These are phyloP conservation scores for Kernera saxatilis DNA, from an alignment of 345 rosid genomes.

Conservation along the genomic window DNA sequence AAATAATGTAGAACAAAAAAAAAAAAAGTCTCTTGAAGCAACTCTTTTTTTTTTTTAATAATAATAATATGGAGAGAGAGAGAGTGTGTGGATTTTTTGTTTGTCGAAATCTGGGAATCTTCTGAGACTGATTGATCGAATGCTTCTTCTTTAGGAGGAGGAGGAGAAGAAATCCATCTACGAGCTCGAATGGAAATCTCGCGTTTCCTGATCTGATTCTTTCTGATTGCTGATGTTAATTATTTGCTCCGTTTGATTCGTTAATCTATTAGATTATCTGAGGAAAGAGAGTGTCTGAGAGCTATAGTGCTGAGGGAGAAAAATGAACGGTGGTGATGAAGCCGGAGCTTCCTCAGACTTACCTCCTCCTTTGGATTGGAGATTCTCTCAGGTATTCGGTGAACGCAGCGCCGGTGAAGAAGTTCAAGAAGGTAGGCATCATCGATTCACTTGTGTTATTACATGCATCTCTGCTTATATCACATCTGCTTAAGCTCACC, in stretches of 20 bases:
- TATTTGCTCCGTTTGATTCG: not conserved
- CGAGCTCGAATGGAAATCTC: not conserved
- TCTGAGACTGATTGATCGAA: conserved; percentile 29
- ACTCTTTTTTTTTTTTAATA: not conserved
- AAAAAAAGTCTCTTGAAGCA: not conserved
- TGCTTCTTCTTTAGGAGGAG: not conserved
- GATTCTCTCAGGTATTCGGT: conserved; percentile 98
- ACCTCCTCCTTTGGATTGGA: conserved; percentile 73
- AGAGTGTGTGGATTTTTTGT: conserved; percentile 2
- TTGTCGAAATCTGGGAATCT: conserved; percentile 28
- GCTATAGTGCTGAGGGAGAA: not conserved
- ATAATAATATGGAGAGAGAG: not conserved
- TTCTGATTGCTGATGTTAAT: not conserved
- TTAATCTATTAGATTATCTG: conserved; percentile 13
- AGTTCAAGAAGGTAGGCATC: conserved; percentile 74
- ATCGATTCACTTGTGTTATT: not conserved
- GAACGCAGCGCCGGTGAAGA: conserved; percentile 94
- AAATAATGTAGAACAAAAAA: not conserved
- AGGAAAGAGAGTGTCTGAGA: not conserved
- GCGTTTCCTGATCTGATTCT: not conserved
- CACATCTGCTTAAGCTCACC: not conserved
- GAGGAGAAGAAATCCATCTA: not conserved
- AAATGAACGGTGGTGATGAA: conserved; percentile 24
- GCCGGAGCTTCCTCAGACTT: conserved; percentile 18
- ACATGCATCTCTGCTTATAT: conserved; percentile 1